A percentile compares a stretch with the other conserved stretches of the same genome.
Evolutionary conservation across 441 rosid species (phyloP).

Genomic region (Bocquillonia castaneifolia): DNA sequence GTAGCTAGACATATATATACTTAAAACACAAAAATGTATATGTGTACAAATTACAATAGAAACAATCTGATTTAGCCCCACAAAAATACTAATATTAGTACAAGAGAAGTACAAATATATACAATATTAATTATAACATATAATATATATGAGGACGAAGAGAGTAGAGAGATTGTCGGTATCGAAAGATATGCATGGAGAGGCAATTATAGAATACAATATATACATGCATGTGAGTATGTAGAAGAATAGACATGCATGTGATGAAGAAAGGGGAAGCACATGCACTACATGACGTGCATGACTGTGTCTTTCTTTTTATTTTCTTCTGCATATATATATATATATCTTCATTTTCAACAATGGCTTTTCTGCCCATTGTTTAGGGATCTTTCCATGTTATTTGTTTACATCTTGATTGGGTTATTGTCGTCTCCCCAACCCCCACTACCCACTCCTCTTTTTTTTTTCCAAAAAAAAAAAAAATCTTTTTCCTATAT

Average conservation of each 20-base stretch:
- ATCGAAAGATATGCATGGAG: not conserved
- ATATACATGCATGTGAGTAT: conserved; percentile 2
- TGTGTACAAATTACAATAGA: no score
- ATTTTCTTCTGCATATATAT: conserved; percentile 23
- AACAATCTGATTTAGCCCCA: no score
- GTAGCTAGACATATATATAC: not conserved
- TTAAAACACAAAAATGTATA: no score
- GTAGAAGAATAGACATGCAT: conserved; percentile 25
- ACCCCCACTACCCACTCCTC: not conserved
- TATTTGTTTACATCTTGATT: conserved; percentile 8
- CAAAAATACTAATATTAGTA: not conserved
- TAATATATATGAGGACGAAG: not conserved
- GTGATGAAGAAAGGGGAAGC: conserved; percentile 28
- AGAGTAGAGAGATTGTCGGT: not conserved
- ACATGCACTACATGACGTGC: conserved; percentile 37
- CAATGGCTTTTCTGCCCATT: conserved; percentile 19
- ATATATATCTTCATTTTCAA: conserved; percentile 12
- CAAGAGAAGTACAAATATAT: not conserved
- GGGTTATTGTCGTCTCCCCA: conserved; percentile 23
- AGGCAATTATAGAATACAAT: no score
- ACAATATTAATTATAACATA: no score
- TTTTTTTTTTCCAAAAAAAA: not conserved
- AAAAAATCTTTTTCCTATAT: not conserved
- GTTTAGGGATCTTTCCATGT: conserved; percentile 42
- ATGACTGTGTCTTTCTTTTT: conserved; percentile 17